phyloP scores from a whole-genome alignment of 1,284 basidiomycete species.

The Hymenochaete sp. region DNA sequence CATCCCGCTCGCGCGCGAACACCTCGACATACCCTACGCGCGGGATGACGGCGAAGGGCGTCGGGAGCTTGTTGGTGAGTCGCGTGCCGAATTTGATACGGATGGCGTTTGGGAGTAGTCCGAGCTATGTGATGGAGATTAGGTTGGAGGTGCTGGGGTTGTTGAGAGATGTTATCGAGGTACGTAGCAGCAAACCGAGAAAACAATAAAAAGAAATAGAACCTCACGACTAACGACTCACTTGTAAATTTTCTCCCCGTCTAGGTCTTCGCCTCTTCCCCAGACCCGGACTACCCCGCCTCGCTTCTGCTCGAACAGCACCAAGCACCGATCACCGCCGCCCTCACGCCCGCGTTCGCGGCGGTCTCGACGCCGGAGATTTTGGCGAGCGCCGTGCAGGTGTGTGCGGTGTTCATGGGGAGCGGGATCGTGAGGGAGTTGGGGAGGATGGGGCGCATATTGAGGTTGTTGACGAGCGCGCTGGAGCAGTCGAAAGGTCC shows the following conservation, averaged over 20 bases:
- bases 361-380: constrained; percentile 95
- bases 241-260: no score
- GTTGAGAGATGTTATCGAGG: constrained; percentile 88
- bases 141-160: constrained; percentile 89
- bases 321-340: constrained; percentile 96
- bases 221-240: no score
- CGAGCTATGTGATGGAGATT: constrained; percentile 92
- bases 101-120: constrained; percentile 97
- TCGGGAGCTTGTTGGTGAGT: constrained; percentile 49
- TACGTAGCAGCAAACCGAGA: no score
- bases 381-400: constrained; percentile 83
- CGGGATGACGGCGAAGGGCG: no score
- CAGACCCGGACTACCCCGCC: constrained; percentile 90
- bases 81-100: constrained; percentile 90
- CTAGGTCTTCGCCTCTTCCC: constrained; percentile 77
- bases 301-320: constrained; percentile 93
- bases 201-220: no score
- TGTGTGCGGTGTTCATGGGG: constrained; percentile 93
- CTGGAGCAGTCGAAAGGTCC: constrained; percentile 85
- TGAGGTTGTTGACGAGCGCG: constrained; percentile 82
- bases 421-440: constrained; percentile 94
- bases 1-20: constrained; percentile 67
- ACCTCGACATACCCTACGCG: constrained; percentile 70
- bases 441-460: constrained; percentile 84
- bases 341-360: constrained; percentile 95